Percentiles rank a stretch among this genome's conserved stretches.
phyloP scores from a whole-genome alignment of 495 filamentous ascomycete genomes.

The Penicillium cinerascens region DNA sequence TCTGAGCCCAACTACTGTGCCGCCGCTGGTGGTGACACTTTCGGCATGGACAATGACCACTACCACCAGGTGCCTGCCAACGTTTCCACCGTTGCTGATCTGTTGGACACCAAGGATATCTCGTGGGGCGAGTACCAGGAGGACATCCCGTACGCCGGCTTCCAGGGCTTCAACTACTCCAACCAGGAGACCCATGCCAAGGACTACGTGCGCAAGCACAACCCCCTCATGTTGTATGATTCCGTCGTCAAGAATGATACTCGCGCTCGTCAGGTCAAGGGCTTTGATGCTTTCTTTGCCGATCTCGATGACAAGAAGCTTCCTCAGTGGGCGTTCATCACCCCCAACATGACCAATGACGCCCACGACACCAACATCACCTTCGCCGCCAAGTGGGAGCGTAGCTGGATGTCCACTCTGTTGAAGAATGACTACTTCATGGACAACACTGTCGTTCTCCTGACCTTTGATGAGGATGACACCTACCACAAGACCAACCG shows the following conservation, averaged over 20 bases:
- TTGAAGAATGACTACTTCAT: slow-evolving; percentile 63
- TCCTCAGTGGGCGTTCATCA: slow-evolving; percentile 72
- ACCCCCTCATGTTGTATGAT: slow-evolving; percentile 59
- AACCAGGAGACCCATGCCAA: slow-evolving; percentile 50
- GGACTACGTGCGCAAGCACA: slow-evolving; percentile 75
- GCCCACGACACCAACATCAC: slow-evolving; percentile 67
- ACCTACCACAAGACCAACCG: slow-evolving; percentile 54
- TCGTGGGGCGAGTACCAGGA: slow-evolving; percentile 71
- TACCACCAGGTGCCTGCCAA: slow-evolving; percentile 55
- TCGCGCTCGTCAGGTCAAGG: slow-evolving; percentile 61
- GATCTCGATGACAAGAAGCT: slow-evolving; percentile 55
- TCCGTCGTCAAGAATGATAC: slow-evolving; percentile 50
- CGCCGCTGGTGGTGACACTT: slow-evolving; percentile 59
- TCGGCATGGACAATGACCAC: slow-evolving; percentile 66
- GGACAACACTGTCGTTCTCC: slow-evolving; percentile 41
- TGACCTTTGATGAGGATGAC: slow-evolving; percentile 64
- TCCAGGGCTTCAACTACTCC: slow-evolving; percentile 52
- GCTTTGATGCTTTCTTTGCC: slow-evolving; percentile 57
- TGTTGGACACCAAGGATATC: slow-evolving; percentile 64
- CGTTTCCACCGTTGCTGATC: slow-evolving; percentile 62
- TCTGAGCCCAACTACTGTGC: slow-evolving; percentile 71
- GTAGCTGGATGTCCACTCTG: slow-evolving; percentile 56
- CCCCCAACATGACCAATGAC: slow-evolving; percentile 72
- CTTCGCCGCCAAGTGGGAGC: slow-evolving; percentile 56
- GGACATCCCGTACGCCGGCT: slow-evolving; percentile 63